Base-by-base conservation (phyloP, 2,329 filamentous ascomycete genomes). In the Fonsecaea monophora region DNA sequence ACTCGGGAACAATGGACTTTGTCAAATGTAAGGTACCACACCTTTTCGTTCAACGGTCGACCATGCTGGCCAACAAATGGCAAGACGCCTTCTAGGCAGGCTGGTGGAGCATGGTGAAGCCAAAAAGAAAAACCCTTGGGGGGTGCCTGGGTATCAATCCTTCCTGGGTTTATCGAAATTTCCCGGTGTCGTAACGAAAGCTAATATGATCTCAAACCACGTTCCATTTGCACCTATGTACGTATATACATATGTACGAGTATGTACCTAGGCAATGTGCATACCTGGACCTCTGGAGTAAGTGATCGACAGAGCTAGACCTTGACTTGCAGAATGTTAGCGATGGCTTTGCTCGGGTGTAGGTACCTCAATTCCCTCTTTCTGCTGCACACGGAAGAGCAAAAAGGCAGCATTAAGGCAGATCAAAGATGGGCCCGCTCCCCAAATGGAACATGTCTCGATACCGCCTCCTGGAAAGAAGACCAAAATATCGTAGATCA, bases 21-120 rank as follows among this genome's bases (percentile, higher is more conserved):
- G 57, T 40, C 57, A 50, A 35, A 50, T 60, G 57, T 60, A 60
- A 60, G 57, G 57, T 60, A 60, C 57, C 32, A 38, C 34, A 18
- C 45, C 12, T 42, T 42, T 7, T 35, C 5, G 45, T 21, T 12
- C 57, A 53, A 32, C 9, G 42, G 42, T 45, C 57, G 32, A 50
- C 12, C 5, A 13, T 25, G 45, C 21, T 50, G 45, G 45, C 18
- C 18, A 25, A 25, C 45, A 25, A 25, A 13, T 18, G 25, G 45
- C 40, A 34, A 34, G 7, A 30, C 34, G 40, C 57, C 42, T 37
- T 34, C 13, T 48, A n/a, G 38, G 7, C 38, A 8, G 38, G 8
- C 38, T 13, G 25, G 57, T 60, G 57, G 57, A 60, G 57, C 42
- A 60, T 6, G 38, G 12, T 8, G 57, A 34, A 10, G n/a, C 15